phyloP scores from a whole-genome alignment of 139 green algal species.

The Parachlorella kessleri region DNA sequence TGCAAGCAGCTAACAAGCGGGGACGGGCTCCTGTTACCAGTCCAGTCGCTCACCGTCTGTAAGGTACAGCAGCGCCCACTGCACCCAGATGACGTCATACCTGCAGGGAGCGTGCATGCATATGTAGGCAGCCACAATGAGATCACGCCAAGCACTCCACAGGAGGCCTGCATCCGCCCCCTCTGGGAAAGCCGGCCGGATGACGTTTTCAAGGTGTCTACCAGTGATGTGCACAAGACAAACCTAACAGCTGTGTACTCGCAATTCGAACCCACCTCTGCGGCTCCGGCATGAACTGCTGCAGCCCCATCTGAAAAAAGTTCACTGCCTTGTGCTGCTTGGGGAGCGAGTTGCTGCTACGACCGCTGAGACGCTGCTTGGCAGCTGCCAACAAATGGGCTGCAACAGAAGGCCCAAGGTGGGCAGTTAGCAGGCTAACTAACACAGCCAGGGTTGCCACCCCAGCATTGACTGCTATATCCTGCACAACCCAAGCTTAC shows the following conservation, averaged over 20 bases:
- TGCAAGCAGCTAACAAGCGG: too few relatives aligned
- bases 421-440: too few relatives aligned
- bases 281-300: constrained; percentile 59
- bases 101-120: constrained; percentile 4
- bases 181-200: too few relatives aligned
- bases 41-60: constrained; percentile 74
- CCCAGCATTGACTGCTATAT: not conserved
- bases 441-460: not conserved
- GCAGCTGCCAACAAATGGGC: constrained; percentile 71
- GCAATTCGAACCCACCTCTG: not conserved
- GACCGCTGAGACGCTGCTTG: constrained; percentile 6
- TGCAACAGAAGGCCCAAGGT: not conserved
- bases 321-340: constrained; percentile 32
- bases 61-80: constrained; percentile 92
- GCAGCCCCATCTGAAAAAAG: constrained; percentile 56
- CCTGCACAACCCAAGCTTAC: not conserved
- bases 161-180: too few relatives aligned
- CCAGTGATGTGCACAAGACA: too few relatives aligned
- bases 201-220: too few relatives aligned
- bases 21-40: too few relatives aligned
- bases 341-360: constrained; percentile 3
- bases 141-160: too few relatives aligned
- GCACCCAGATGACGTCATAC: constrained; percentile 86
- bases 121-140: too few relatives aligned
- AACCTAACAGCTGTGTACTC: too few relatives aligned